phyloP scores from a whole-genome alignment of 208 protist species.

The Acanthamoeba royreba region DNA sequence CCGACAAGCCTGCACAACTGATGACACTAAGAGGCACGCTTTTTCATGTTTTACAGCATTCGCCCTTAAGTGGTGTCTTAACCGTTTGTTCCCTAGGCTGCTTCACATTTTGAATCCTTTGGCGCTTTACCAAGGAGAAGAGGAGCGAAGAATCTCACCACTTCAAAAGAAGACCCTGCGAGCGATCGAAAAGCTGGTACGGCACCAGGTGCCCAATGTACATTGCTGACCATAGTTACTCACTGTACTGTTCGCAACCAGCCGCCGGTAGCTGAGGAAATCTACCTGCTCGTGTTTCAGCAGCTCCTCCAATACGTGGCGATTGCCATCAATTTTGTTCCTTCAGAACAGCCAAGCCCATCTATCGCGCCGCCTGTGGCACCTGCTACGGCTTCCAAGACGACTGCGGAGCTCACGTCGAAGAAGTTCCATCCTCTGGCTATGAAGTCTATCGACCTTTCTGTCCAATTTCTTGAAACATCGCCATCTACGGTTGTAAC shows the following conservation, averaged over 20 bases:
- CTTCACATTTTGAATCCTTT: neutral
- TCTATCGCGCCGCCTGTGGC: neutral
- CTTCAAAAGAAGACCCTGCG: conserved; percentile 13
- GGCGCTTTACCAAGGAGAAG: conserved; percentile 11
- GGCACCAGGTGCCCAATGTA: neutral
- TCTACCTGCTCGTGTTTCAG: neutral
- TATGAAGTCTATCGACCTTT: neutral
- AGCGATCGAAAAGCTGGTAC: conserved; percentile 1
- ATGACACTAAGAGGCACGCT: neutral
- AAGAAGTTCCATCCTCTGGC: conserved; percentile 27
- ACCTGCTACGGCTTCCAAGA: no score
- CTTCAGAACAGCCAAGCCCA: neutral
- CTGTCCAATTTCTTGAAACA: neutral
- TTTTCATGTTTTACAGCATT: neutral
- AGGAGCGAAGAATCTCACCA: neutral
- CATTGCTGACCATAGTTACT: neutral
- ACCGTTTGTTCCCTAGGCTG: neutral
- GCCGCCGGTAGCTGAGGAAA: neutral
- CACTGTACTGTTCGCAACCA: neutral
- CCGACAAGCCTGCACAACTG: neutral
- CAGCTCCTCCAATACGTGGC: neutral
- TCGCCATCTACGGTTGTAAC: neutral
- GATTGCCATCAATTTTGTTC: conserved; percentile 20
- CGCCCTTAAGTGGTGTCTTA: neutral
- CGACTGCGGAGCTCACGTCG: neutral